Evolutionary conservation across 495 filamentous ascomycete genomes (phyloP).

Genomic region (Penicillium antarcticum): DNA sequence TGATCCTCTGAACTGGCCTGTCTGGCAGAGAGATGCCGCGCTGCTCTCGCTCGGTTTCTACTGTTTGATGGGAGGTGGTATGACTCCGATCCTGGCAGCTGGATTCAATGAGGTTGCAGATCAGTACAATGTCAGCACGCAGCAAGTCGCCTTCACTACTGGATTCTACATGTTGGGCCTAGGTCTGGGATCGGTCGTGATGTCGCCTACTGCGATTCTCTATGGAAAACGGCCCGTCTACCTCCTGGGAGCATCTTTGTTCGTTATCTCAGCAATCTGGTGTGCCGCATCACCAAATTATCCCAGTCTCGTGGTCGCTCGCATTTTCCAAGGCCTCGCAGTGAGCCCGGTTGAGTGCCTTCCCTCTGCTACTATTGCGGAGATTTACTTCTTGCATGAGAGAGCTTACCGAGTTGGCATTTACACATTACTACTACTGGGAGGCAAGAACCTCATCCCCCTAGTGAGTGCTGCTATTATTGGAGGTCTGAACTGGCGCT

Average conservation of each 20-base stretch:
- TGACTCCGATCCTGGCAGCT: conserved; percentile 87
- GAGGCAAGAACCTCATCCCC: conserved; percentile 91
- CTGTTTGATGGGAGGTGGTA: conserved; percentile 89
- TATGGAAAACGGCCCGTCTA: conserved; percentile 93
- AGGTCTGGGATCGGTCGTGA: conserved; percentile 77
- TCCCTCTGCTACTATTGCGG: conserved; percentile 90
- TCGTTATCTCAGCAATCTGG: conserved; percentile 78
- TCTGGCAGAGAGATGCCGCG: conserved; percentile 77
- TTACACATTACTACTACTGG: conserved; percentile 84
- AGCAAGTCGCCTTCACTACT: conserved; percentile 82
- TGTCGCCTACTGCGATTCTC: conserved; percentile 87
- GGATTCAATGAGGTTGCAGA: conserved; percentile 80
- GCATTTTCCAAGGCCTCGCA: conserved; percentile 83
- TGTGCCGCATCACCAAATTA: conserved; percentile 82
- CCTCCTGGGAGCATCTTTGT: conserved; percentile 70
- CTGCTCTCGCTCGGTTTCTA: conserved; percentile 85
- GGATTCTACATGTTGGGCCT: conserved; percentile 95
- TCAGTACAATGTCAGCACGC: conserved; percentile 65
- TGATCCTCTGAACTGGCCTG: conserved; percentile 91
- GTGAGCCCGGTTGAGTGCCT: conserved; percentile 93
- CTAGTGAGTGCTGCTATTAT: conserved; percentile 87
- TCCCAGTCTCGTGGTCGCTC: conserved; percentile 71
- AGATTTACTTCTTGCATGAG: conserved; percentile 96
- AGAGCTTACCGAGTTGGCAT: conserved; percentile 93
- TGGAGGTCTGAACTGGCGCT: conserved; percentile 74